These are phyloP conservation scores for Clitopilus hobsonii DNA, from an alignment of 768 basidiomycete species.

Conservation along the genomic window DNA sequence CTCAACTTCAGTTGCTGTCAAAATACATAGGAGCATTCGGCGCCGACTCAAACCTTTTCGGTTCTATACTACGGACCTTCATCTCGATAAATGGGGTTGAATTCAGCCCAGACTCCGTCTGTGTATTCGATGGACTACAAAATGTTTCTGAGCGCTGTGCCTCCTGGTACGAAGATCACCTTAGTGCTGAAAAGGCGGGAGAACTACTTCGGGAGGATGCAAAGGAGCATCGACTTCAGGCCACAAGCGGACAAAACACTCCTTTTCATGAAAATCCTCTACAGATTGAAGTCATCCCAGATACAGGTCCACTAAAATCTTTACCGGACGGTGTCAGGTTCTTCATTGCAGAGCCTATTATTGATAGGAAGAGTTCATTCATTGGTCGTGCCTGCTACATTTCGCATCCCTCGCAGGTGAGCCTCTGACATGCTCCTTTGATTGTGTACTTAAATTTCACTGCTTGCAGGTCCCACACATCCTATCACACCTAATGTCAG, in stretches of 20 bases:
- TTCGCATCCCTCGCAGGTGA: constrained; percentile 71
- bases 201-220: constrained; percentile 54
- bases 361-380: constrained; percentile 82
- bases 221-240: constrained; percentile 20
- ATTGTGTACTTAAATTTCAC: too few species aligned
- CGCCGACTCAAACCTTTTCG: constrained; percentile 70
- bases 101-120: constrained; percentile 68
- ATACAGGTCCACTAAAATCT: constrained; percentile 12
- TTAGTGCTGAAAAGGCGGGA: constrained; percentile 49
- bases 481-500: constrained; percentile 62
- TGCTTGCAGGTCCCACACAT: constrained; percentile 57
- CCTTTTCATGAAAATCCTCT: constrained; percentile 3
- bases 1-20: constrained; percentile 82
- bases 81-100: constrained; percentile 77
- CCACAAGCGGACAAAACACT: constrained; percentile 8
- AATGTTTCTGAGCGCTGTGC: constrained; percentile 62
- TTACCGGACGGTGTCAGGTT: constrained; percentile 63
- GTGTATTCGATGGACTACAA: constrained; percentile 86
- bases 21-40: constrained; percentile 80
- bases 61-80: constrained; percentile 71
- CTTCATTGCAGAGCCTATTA: constrained; percentile 71
- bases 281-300: constrained; percentile 4
- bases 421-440: too few species aligned
- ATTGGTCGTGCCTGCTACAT: constrained; percentile 82
- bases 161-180: constrained; percentile 67